These are phyloP conservation scores for Ceratobasidium sp. DNA, from an alignment of 1,284 basidiomycete genomes.

Conservation along the genomic window DNA sequence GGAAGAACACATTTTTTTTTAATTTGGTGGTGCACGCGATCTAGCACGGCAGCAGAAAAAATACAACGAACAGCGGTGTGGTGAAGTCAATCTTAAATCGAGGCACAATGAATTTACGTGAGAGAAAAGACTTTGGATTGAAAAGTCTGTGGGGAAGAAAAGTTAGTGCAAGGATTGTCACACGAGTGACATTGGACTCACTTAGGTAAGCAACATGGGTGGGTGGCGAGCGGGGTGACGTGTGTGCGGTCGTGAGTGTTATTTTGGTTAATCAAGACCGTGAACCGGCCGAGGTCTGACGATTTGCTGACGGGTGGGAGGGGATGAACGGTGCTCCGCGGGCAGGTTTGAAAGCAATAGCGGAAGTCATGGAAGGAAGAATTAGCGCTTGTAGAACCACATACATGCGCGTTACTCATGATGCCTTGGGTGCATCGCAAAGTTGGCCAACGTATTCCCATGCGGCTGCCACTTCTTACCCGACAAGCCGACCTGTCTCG, in stretches of 20 bases:
- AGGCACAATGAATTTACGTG: too few species aligned
- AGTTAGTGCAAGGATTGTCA: too few species aligned
- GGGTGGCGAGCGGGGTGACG: conserved; percentile 64
- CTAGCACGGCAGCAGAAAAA: too few species aligned
- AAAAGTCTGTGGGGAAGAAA: too few species aligned
- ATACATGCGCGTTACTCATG: conserved; percentile 66
- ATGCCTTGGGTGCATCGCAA: conserved; percentile 91
- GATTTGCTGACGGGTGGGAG: conserved; percentile 54
- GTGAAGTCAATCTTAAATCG: too few species aligned
- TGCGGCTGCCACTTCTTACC: conserved; percentile 69
- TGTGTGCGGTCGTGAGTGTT: conserved; percentile 63
- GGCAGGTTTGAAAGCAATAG: conserved; percentile 65
- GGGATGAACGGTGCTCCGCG: conserved; percentile 71
- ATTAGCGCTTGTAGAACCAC: conserved; percentile 1
- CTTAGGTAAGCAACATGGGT: too few species aligned
- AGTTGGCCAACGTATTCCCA: conserved; percentile 79
- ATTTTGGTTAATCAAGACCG: conserved; percentile 64
- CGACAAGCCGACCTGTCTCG: conserved; percentile 67
- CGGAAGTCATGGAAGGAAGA: conserved; percentile 64
- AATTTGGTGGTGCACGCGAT: too few species aligned
- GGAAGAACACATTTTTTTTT: too few species aligned
- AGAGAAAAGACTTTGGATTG: too few species aligned
- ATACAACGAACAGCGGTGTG: too few species aligned
- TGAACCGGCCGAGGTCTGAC: conserved; percentile 56
- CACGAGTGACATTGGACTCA: too few species aligned